Percentiles rank a stretch among this genome's conserved stretches.
phyloP scores from a whole-genome alignment of 371 early-diverging fungal species.

The Dichotomocladium elegans region DNA sequence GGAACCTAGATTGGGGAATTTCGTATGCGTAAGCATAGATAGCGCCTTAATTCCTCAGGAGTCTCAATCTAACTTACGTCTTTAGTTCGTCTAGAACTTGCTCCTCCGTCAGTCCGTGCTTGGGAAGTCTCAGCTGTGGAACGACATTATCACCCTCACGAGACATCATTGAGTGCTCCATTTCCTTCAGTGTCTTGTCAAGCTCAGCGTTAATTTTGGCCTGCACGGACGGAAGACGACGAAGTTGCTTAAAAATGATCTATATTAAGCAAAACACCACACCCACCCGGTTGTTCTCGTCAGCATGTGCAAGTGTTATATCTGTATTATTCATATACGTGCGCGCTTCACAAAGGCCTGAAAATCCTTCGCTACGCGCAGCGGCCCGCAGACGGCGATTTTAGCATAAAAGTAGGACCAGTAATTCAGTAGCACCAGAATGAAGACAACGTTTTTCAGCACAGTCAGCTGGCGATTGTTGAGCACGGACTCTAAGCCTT shows the following conservation, averaged over 20 bases:
- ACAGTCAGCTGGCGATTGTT: constrained; percentile 35
- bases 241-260: constrained; percentile 56
- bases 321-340: constrained; percentile 4
- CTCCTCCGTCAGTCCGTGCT: constrained; percentile 59
- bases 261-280: constrained; percentile 14
- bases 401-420: constrained; percentile 50
- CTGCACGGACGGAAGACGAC: constrained; percentile 53
- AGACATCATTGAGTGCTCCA: constrained; percentile 70
- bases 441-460: constrained; percentile 58
- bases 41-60: not conserved
- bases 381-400: constrained; percentile 54
- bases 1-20: constrained; percentile 31
- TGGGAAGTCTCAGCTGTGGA: constrained; percentile 61
- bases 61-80: constrained; percentile 33
- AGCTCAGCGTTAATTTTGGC: constrained; percentile 59
- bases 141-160: constrained; percentile 59
- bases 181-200: constrained; percentile 63
- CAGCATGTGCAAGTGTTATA: too few relatives aligned
- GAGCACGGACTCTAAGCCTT: constrained; percentile 21
- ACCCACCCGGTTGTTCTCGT: too few relatives aligned
- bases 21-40: constrained; percentile 1
- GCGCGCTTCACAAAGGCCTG: constrained; percentile 42
- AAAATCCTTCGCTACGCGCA: constrained; percentile 46
- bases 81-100: constrained; percentile 54
- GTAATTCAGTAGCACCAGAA: constrained; percentile 52